phyloP scores from a whole-genome alignment of 1,284 basidiomycete species.

The Apiotrichum mycotoxinovorans region DNA sequence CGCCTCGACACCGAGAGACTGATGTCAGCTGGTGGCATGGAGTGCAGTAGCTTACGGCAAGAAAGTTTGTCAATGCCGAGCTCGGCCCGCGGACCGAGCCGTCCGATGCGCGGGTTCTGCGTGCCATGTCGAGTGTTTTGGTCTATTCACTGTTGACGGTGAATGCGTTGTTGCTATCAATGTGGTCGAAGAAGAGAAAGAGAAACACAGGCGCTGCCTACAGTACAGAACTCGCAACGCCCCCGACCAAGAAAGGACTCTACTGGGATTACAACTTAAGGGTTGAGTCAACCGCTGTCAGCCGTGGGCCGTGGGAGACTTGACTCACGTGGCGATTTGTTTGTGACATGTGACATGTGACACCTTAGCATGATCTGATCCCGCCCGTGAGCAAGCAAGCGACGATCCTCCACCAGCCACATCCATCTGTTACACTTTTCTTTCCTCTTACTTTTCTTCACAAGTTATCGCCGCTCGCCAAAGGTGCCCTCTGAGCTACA shows the following conservation, averaged over 20 bases:
- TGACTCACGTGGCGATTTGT: not conserved
- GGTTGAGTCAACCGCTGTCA: not conserved
- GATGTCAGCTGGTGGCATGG: conserved; percentile 8
- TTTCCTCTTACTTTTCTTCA: not conserved
- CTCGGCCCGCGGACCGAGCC: conserved; percentile 71
- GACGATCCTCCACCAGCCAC: not conserved
- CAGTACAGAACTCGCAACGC: not conserved
- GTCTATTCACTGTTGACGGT: too few relatives aligned
- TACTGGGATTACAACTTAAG: not conserved
- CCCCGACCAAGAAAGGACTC: not conserved
- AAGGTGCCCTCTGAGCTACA: conserved; percentile 23
- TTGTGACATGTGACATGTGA: not conserved
- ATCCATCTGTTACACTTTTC: not conserved
- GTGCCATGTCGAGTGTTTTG: not conserved
- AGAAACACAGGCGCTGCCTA: not conserved
- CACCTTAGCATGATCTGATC: not conserved
- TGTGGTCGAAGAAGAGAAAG: not conserved
- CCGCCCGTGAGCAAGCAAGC: not conserved
- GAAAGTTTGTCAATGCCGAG: conserved; percentile 86
- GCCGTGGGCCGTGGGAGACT: not conserved
- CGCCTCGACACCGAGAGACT: conserved; percentile 48
- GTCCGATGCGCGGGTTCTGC: not conserved
- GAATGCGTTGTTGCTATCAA: not conserved
- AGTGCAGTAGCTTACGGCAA: conserved; percentile 59
- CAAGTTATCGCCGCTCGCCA: conserved; percentile 14